Evolutionary conservation across 2,329 filamentous ascomycete species (phyloP).

Genomic region (Monosporascus sp.): DNA sequence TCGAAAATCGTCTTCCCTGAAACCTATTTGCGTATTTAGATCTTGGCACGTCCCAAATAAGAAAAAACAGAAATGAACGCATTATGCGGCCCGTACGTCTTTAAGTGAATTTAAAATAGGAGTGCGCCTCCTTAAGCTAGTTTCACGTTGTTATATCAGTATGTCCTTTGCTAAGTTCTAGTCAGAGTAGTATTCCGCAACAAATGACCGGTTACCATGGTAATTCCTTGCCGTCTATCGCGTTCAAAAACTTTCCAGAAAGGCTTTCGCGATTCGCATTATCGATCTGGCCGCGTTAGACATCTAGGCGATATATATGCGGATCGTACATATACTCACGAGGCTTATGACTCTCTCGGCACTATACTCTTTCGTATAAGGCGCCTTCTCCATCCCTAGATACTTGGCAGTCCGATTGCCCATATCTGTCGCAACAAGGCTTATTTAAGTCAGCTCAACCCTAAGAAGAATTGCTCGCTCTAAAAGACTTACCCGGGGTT

Average conservation of each 20-base stretch:
- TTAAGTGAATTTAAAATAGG: too few species aligned
- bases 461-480: background rate
- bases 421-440: constrained; percentile 2
- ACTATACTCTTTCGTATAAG: constrained; percentile 4
- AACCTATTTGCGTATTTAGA: too few species aligned
- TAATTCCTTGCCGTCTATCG: constrained; percentile 2
- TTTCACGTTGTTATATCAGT: too few species aligned
- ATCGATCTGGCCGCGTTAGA: constrained; percentile 3
- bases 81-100: too few species aligned
- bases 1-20: too few species aligned
- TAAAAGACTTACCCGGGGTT: constrained; percentile 2
- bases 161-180: too few species aligned
- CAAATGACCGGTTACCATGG: constrained; percentile 1
- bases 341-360: constrained; percentile 4
- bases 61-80: too few species aligned
- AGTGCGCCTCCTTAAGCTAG: too few species aligned
- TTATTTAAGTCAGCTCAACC: background rate
- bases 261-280: constrained; percentile 2
- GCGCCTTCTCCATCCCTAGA: constrained; percentile 4
- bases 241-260: constrained; percentile 4
- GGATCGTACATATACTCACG: background rate
- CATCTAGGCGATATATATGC: too few species aligned
- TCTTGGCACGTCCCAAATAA: too few species aligned
- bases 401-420: constrained; percentile 5
- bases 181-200: background rate